Base-by-base conservation (phyloP, 768 basidiomycete genomes). In the Naganishia vishniacii region DNA sequence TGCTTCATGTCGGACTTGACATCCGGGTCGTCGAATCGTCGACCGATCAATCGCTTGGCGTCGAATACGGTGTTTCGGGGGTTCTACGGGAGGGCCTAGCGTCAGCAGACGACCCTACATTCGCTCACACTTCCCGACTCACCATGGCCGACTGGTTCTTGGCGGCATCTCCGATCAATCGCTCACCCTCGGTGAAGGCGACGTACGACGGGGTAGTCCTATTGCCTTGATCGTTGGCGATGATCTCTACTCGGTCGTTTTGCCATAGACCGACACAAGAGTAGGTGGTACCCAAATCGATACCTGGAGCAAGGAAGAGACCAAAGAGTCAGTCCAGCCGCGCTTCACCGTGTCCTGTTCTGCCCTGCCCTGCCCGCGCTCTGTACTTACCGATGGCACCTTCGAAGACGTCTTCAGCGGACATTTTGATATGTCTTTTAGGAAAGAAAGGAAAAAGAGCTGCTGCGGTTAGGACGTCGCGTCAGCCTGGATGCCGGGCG, bases 121-220 rank as follows among this genome's bases (percentile, higher is more conserved):
- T 37, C 15, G 34, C 44, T 1, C 18, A 42, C 8, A 41, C 18
- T 5, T 37, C 18, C 20, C 45, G 40, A 63, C 66, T 42, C 23
- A 67, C 66, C 95, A 99, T 99, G 71, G 95, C 95, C 65, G 89
- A 90, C 83, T 98, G 93, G 79, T 95, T 95, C 74, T 76, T 77
- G 68, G 74, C 74, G 74, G 91, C 91, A 85, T 98, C 93, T 78
- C 95, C 93, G 78, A 98, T 98, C 79, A 94, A 80, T 82, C 91
- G 91, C 83, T 95, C 93, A 77, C 91, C 89, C 53, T 86, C 78
- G 70, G 92, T 91, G 84, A 99, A 99, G 73, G 94, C 91, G 80
- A 99, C 95, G 80, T 99, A 99, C 75, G 94, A 99, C 48, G 94
- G 94, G 48, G 95, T 98, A 71, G 94, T 97, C 69, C 94, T 86